Conservation (phyloP, 192 early-diverging fungal species). For the Allomyces macrogynus region DNA sequence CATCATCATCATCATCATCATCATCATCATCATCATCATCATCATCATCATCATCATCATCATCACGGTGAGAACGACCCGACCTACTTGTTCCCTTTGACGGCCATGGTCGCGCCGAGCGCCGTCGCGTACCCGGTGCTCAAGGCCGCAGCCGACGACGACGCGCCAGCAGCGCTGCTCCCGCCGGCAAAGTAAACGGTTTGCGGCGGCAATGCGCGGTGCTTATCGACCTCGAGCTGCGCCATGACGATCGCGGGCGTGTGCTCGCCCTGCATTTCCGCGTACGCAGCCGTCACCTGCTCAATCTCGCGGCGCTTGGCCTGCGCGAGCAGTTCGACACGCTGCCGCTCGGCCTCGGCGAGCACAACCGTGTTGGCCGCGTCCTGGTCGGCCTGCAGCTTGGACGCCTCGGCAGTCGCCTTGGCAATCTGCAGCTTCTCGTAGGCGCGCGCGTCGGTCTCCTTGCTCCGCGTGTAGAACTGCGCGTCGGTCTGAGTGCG, state of each 20-base stretch:
- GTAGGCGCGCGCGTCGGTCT: not conserved
- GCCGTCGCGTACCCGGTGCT: too few relatives aligned
- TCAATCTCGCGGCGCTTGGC: conserved; percentile 16
- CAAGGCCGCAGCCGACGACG: too few relatives aligned
- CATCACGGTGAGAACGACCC: too few relatives aligned
- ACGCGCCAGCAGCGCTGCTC: too few relatives aligned
- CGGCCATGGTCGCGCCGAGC: too few relatives aligned
- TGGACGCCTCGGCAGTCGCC: conserved; percentile 17
- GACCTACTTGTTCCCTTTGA: too few relatives aligned
- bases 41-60: too few relatives aligned
- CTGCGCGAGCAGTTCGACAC: conserved; percentile 14
- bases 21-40: too few relatives aligned
- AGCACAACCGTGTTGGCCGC: conserved; percentile 23
- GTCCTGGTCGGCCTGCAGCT: conserved; percentile 14
- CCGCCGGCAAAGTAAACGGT: not conserved
- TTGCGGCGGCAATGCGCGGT: not conserved
- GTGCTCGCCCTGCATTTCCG: not conserved
- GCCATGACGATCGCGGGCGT: not conserved
- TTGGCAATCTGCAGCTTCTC: conserved; percentile 8
- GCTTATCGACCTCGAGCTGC: not conserved
- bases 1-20: too few relatives aligned
- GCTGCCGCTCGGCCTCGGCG: conserved; percentile 10
- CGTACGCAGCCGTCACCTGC: conserved; percentile 10
- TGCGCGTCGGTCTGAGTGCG: not conserved
- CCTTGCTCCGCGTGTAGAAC: not conserved